Base-by-base conservation (phyloP, 768 basidiomycete species). In the Podaxis sp. region DNA sequence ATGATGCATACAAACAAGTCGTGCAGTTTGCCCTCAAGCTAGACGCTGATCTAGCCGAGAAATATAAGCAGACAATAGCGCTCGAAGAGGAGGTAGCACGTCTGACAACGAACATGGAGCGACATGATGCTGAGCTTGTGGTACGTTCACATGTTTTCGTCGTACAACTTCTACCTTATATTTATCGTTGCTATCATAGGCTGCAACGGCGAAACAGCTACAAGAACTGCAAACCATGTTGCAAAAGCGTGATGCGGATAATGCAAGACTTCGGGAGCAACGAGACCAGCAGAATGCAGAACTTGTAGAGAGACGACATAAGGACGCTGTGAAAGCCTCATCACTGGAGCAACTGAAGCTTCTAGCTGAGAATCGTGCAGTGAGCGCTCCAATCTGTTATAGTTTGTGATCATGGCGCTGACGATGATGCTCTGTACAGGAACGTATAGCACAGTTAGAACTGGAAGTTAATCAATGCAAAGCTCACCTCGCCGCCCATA, bases 401-500 rank as follows among this genome's bases (percentile, higher is more conserved):
- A 29, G n/a, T 50, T 27, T 9, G 56, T 19, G 27, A 19, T 40
- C 22, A 9, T 52, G 19, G 22, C 57, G 63, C 58, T 64, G 41
- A 64, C 2, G 41, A 43, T 24, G 9, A 2, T 66, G 38, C 51
- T 49, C 63, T 66, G 47, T 27, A 24, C 50, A 94, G 86, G 91
- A 90, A 63, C 89, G 94, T 41, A 87, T 98, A 49, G 71, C 72
- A 12, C 83, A 85, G 29, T 71, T 96, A 25, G 77, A 85, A 64
- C 89, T 89, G 1, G 94, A 98, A 72, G 76, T 90, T 11, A 80
- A 77, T 46, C 82, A 94, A 24, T 79, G 90, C 65, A 92, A 90
- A 72, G 81, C 89, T 15, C 83, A 84, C 33, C 76, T 96, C n/a
- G 94, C 91, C 19, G 92, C 93, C 0, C 75, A 86, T 27, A 79